Evolutionary conservation across 495 filamentous ascomycete species (phyloP).

Genomic region (Podospora pseudoanserina): DNA sequence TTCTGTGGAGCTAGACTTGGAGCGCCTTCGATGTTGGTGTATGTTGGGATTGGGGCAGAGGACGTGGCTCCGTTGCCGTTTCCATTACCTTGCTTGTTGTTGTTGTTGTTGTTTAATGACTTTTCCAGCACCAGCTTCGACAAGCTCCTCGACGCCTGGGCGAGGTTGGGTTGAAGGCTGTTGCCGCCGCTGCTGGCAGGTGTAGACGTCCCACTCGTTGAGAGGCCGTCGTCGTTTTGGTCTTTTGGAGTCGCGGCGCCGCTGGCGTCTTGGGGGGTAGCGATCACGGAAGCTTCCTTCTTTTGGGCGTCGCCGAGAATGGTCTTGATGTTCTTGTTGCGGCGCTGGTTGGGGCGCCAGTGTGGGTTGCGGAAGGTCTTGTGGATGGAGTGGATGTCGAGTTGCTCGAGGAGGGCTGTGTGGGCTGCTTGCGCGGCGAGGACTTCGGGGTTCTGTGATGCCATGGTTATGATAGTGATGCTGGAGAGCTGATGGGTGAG

Average conservation of each 20-base stretch:
- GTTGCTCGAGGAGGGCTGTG: slow-evolving; percentile 66
- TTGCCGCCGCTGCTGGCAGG: slow-evolving; percentile 43
- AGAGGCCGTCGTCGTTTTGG: slow-evolving; percentile 55
- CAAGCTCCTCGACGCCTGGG: slow-evolving; percentile 77
- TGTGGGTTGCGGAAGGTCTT: slow-evolving; percentile 82
- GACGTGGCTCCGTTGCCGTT: slow-evolving; percentile 27
- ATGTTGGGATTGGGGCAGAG: slow-evolving; percentile 65
- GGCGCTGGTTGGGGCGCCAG: slow-evolving; percentile 89
- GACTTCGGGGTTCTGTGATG: slow-evolving; percentile 30
- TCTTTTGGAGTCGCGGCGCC: slow-evolving; percentile 69
- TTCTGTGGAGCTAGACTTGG: slow-evolving; percentile 73
- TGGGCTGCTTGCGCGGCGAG: slow-evolving; percentile 47
- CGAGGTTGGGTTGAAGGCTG: slow-evolving; percentile 62
- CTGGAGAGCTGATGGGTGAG: neutral
- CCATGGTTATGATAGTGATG: slow-evolving; percentile 20
- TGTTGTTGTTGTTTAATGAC: slow-evolving; percentile 25
- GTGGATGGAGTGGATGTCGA: slow-evolving; percentile 77
- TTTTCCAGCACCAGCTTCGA: slow-evolving; percentile 83
- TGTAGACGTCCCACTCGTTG: slow-evolving; percentile 56
- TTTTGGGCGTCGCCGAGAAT: slow-evolving; percentile 86
- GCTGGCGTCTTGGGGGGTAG: slow-evolving; percentile 72
- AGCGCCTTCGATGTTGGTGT: slow-evolving; percentile 90
- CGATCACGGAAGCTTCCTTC: slow-evolving; percentile 73
- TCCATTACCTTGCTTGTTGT: neutral
- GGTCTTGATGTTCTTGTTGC: slow-evolving; percentile 98